These are phyloP conservation scores for Alternaria dauci DNA, from an alignment of 2,329 filamentous ascomycete species.

Conservation along the genomic window DNA sequence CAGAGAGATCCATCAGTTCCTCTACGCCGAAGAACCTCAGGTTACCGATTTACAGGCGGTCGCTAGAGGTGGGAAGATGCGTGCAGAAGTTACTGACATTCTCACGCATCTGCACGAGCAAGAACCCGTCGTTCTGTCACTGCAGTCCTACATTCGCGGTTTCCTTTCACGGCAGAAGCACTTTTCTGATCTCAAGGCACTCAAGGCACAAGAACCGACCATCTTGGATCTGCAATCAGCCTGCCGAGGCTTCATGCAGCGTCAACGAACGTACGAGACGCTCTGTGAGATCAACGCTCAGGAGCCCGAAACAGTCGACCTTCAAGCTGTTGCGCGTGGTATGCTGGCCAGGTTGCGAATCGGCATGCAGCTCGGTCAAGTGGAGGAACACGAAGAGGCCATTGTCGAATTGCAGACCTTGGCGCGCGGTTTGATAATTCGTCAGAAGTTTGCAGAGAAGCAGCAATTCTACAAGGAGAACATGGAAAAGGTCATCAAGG, in stretches of 20 bases:
- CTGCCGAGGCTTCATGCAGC: constrained; percentile 70
- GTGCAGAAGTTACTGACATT: constrained; percentile 42
- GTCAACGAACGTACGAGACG: constrained; percentile 68
- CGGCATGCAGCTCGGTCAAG: constrained; percentile 74
- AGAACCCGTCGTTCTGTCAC: constrained; percentile 53
- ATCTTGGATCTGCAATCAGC: constrained; percentile 72
- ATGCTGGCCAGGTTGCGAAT: constrained; percentile 80
- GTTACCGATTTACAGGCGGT: constrained; percentile 53
- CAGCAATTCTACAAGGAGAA: constrained; percentile 90
- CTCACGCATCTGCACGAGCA: constrained; percentile 55
- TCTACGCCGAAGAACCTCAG: constrained; percentile 41
- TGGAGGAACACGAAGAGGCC: constrained; percentile 83
- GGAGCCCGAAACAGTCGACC: constrained; percentile 69
- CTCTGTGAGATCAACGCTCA: constrained; percentile 75
- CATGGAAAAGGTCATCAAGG: constrained; percentile 98
- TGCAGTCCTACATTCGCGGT: constrained; percentile 64
- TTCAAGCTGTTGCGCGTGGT: constrained; percentile 81
- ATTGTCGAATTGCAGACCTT: constrained; percentile 78
- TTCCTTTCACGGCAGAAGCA: constrained; percentile 56
- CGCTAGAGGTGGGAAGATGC: constrained; percentile 47
- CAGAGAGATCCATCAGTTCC: constrained; percentile 41
- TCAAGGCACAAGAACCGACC: constrained; percentile 65
- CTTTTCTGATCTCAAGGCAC: constrained; percentile 57
- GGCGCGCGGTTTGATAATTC: constrained; percentile 76
- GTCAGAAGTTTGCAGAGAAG: constrained; percentile 82